Evolutionary conservation across 495 filamentous ascomycete genomes (phyloP).

Genomic region (Aspergillus egyptiacus): DNA sequence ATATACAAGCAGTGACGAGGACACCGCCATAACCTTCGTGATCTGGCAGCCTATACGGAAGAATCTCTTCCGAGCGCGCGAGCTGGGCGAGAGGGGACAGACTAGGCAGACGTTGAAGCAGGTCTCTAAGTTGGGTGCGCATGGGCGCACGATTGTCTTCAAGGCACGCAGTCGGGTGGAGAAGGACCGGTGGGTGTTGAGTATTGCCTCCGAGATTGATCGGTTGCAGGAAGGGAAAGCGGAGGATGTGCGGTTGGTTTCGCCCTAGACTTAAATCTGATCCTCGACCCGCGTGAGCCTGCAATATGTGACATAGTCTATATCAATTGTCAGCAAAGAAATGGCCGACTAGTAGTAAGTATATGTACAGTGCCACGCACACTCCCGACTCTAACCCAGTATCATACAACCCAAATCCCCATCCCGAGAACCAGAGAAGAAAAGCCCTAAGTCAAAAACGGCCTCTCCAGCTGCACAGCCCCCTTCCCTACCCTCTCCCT

Average conservation of each 20-base stretch:
- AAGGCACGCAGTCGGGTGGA: slow-evolving; percentile 65
- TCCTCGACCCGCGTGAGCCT: background rate
- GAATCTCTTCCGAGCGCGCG: slow-evolving; percentile 51
- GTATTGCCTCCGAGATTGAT: slow-evolving; percentile 68
- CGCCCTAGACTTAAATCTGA: too few species aligned
- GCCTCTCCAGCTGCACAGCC: slow-evolving; percentile 35
- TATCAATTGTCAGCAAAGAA: background rate
- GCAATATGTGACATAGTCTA: background rate
- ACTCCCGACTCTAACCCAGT: background rate
- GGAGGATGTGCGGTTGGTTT: slow-evolving; percentile 54
- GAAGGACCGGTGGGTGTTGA: slow-evolving; percentile 71
- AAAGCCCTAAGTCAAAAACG: slow-evolving; percentile 19
- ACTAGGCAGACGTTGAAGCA: slow-evolving; percentile 40
- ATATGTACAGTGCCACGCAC: background rate
- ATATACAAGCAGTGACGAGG: slow-evolving; percentile 64
- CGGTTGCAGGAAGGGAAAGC: slow-evolving; percentile 49
- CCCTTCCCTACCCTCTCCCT: slow-evolving; percentile 37
- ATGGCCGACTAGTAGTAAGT: background rate
- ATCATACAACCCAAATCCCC: background rate
- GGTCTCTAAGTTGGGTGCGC: slow-evolving; percentile 53
- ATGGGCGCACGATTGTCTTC: slow-evolving; percentile 64
- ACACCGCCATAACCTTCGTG: slow-evolving; percentile 66
- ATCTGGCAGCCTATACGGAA: slow-evolving; percentile 62
- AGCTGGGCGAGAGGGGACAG: slow-evolving; percentile 39
- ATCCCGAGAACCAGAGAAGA: background rate